Percentiles rank a stretch among this genome's conserved stretches.
Conservation (phyloP, 2,329 filamentous ascomycete genomes). For the Rhytidhysteron rufulum region DNA sequence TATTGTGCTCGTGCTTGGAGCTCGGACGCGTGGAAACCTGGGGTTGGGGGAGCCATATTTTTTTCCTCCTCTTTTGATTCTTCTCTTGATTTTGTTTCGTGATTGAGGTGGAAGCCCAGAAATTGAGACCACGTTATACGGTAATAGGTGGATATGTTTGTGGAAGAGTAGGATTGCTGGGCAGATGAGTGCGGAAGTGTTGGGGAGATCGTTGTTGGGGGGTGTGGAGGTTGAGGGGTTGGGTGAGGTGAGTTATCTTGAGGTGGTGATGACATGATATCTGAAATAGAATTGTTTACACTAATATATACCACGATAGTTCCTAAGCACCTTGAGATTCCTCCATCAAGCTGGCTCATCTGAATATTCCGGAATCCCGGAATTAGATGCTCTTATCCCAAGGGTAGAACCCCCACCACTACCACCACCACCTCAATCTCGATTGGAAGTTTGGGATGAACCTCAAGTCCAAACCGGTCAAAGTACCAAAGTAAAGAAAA, state of each 20-base stretch:
- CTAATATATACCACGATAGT: conserved; percentile 20
- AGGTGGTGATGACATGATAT: background rate
- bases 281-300: background rate
- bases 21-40: conserved; percentile 49
- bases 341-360: conserved; percentile 12
- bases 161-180: conserved; percentile 9
- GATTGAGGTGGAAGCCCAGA: too few species aligned
- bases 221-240: conserved; percentile 31
- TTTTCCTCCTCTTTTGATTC: too few species aligned
- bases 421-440: conserved; percentile 5
- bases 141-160: conserved; percentile 5
- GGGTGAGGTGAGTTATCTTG: conserved; percentile 35
- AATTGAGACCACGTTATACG: conserved; percentile 9
- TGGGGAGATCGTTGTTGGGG: conserved; percentile 52
- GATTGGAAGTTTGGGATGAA: background rate
- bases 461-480: conserved; percentile 3
- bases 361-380: conserved; percentile 40
- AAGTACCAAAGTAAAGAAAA: conserved; percentile 4
- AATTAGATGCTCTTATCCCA: conserved; percentile 42
- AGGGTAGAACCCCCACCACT: conserved; percentile 1
- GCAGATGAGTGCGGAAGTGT: conserved; percentile 40
- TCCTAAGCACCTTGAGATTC: conserved; percentile 37
- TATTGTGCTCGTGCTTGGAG: conserved; percentile 52
- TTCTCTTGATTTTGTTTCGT: too few species aligned
- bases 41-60: conserved; percentile 56